Base-by-base conservation (phyloP, 345 rosid genomes). In the Citrus maxima region DNA sequence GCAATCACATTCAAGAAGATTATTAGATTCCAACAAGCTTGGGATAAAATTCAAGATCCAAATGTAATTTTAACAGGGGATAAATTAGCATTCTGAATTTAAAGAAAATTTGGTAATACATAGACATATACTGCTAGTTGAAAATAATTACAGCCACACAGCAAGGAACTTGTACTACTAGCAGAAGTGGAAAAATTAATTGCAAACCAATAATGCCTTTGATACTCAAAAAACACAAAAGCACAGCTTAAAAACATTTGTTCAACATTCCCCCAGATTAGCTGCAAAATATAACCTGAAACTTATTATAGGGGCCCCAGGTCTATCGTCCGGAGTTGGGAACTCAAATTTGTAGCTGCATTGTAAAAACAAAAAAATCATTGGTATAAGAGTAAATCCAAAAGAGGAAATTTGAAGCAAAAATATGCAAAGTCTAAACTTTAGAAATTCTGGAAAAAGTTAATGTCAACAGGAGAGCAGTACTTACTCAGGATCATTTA, bases 281-380 rank as follows among this genome's bases (percentile, higher is more conserved):
- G 61, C 59, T 55, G 71, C 65, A 75, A 73, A 84, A 73, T 54
- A 88, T 81, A 84, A 96, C 99, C 98, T 96, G 90, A 96, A 96
- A 89, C 98, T 96, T 88, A 96, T 96, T 63, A 96, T 93, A 40
- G 99, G 99, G 3, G 94, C 91, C 34, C 99, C 98, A 71, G 98
- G 99, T 84, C 93, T 87, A 84, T 96, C 97, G 78, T 96, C 99
- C 77, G 99, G 99, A 79, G 99, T 94, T 69, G 99, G 99, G 86
- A 96, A 96, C 81, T 96, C 99, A 85, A 96, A 96, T 80, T 94
- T 93, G 82, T 96, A 96, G 90, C 99, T 93, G 97, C 83, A 84
- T n/a, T 70, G n/a, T 24, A 77, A 86, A 78, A 70, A 49, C 70
- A 27, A 77, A 35, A 73, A 73, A 67, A 74, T 37, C 55, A 83